Evolutionary conservation across 306 rosid genomes (phyloP).

Genomic region (Psophocarpus tetragonolobus): DNA sequence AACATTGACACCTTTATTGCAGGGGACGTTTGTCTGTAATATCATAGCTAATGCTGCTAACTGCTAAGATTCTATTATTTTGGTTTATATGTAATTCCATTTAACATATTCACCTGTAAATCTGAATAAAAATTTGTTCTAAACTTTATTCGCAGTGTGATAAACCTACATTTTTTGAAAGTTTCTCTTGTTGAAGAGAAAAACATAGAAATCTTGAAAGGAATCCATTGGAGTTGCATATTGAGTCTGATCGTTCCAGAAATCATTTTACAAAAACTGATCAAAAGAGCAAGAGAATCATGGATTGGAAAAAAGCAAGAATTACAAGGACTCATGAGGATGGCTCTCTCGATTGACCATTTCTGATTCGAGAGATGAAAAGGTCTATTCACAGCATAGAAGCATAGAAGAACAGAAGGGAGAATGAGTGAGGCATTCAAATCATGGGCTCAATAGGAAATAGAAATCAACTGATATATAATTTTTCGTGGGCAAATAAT

Average conservation of each 20-base stretch:
- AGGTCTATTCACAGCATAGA: slow-evolving; percentile 30
- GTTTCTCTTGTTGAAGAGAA: slow-evolving; percentile 31
- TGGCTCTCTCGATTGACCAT: slow-evolving; percentile 32
- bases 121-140: not conserved
- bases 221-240: slow-evolving; percentile 35
- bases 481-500: no score
- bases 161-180: slow-evolving; percentile 27
- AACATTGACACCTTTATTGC: slow-evolving; percentile 59
- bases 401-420: slow-evolving; percentile 37
- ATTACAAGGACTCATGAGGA: slow-evolving; percentile 57
- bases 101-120: slow-evolving; percentile 14
- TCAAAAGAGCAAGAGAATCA: slow-evolving; percentile 67
- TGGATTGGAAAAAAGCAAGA: slow-evolving; percentile 55
- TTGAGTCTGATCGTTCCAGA: slow-evolving; percentile 26
- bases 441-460: slow-evolving; percentile 93
- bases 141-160: not conserved
- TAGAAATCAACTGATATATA: no score
- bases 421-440: slow-evolving; percentile 64
- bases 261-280: slow-evolving; percentile 32
- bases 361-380: slow-evolving; percentile 34
- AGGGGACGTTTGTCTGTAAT: slow-evolving; percentile 70
- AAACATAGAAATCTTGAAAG: slow-evolving; percentile 34
- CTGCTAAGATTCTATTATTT: slow-evolving; percentile 58
- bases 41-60: slow-evolving; percentile 94
- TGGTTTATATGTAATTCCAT: not conserved